Percentiles rank a stretch among this genome's conserved stretches.
phyloP scores from a whole-genome alignment of 2,329 filamentous ascomycete species.

The Fusarium penzigii region DNA sequence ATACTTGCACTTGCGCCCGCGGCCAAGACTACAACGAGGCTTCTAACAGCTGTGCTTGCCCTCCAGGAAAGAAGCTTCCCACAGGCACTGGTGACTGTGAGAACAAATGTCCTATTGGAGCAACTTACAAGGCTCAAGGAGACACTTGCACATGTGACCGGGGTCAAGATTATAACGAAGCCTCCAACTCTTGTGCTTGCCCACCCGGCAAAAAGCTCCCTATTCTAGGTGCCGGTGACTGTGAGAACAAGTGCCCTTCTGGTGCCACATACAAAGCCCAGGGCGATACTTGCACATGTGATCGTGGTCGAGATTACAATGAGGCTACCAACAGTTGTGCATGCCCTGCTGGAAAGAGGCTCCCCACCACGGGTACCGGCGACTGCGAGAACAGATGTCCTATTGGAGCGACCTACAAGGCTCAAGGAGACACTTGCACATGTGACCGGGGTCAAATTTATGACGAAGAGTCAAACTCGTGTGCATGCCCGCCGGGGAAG shows the following conservation, averaged over 20 bases:
- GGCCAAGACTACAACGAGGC: neutral
- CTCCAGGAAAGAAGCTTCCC: neutral
- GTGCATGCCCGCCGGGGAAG: neutral
- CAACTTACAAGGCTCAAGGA: neutral
- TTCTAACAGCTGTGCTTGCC: neutral
- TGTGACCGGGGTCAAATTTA: neutral
- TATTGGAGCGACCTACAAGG: neutral
- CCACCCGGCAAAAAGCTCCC: neutral
- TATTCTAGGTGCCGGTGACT: neutral
- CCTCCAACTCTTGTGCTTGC: neutral
- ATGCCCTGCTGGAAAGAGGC: neutral
- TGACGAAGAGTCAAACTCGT: neutral
- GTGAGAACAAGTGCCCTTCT: neutral
- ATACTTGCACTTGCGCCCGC: no score
- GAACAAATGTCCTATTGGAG: neutral
- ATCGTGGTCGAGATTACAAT: neutral
- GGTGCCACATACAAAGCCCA: neutral
- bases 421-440: neutral
- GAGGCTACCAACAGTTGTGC: neutral
- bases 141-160: neutral
- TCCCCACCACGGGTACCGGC: neutral
- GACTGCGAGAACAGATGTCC: neutral
- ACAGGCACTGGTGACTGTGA: neutral
- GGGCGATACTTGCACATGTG: neutral
- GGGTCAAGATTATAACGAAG: neutral